Percentiles rank a stretch among this genome's conserved stretches.
phyloP scores from a whole-genome alignment of 2,329 filamentous ascomycete genomes.

The Lachnellula cervina region DNA sequence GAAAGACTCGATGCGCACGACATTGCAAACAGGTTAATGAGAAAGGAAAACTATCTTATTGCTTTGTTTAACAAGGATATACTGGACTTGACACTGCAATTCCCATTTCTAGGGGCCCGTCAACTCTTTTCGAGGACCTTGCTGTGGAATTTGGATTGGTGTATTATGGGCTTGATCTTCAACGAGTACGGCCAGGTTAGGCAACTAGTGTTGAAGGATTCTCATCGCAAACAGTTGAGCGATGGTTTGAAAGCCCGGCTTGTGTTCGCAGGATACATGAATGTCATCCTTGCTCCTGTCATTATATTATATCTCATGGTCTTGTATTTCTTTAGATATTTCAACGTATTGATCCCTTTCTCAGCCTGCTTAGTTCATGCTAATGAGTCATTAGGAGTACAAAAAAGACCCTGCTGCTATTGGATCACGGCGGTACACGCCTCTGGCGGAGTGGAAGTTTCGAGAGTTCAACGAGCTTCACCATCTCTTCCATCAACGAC shows the following conservation, averaged over 20 bases:
- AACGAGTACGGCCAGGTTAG: slow-evolving; percentile 83
- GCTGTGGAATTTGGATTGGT: slow-evolving; percentile 87
- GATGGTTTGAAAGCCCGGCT: slow-evolving; percentile 73
- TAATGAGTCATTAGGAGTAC: slow-evolving; percentile 61
- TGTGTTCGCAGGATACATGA: slow-evolving; percentile 77
- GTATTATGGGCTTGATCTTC: slow-evolving; percentile 91
- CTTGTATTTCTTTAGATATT: slow-evolving; percentile 91
- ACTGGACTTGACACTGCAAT: slow-evolving; percentile 75
- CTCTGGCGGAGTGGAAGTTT: slow-evolving; percentile 95
- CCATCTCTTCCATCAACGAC: slow-evolving; percentile 82
- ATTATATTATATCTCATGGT: slow-evolving; percentile 81
- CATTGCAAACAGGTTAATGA: slow-evolving; percentile 95
- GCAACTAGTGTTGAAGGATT: slow-evolving; percentile 78
- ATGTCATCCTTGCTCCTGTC: slow-evolving; percentile 80
- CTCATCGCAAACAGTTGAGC: slow-evolving; percentile 73
- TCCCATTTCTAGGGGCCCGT: slow-evolving; percentile 75
- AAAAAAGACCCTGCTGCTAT: slow-evolving; percentile 87
- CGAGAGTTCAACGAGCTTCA: slow-evolving; percentile 95
- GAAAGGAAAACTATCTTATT: slow-evolving; percentile 94
- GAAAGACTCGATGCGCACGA: slow-evolving; percentile 93
- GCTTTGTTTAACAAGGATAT: slow-evolving; percentile 97
- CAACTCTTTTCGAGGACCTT: slow-evolving; percentile 86
- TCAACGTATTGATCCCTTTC: slow-evolving; percentile 59
- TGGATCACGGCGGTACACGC: slow-evolving; percentile 85
- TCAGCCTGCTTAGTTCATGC: not conserved